Conservation (phyloP, 106 monocot genomes). For the Dendrobium huoshanense region DNA sequence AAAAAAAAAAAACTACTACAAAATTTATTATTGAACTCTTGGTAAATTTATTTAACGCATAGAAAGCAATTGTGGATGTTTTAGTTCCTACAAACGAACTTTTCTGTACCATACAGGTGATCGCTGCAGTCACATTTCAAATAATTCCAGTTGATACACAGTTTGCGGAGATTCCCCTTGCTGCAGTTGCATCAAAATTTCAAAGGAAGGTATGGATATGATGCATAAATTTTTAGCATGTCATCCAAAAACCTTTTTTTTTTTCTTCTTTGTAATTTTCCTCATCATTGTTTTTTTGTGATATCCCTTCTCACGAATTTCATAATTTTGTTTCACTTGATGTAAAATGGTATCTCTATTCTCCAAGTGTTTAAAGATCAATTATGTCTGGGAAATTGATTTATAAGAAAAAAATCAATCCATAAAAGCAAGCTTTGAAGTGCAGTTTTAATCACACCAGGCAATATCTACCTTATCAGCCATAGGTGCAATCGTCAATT, state of each 20-base stretch:
- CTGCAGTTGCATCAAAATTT: constrained; percentile 47
- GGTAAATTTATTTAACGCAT: not conserved
- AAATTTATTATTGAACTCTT: not conserved
- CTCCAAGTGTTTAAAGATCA: not conserved
- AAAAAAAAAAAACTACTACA: too few relatives aligned
- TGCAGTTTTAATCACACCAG: not conserved
- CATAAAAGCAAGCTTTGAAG: not conserved
- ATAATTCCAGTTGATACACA: constrained; percentile 55
- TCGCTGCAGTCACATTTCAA: constrained; percentile 80
- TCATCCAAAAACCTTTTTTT: not conserved
- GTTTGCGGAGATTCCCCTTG: constrained; percentile 84
- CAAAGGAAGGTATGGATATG: constrained; percentile 44
- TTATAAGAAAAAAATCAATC: not conserved
- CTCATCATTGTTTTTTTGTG: not conserved
- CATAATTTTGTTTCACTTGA: not conserved
- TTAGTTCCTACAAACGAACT: not conserved
- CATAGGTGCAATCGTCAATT: not conserved
- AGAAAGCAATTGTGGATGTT: not conserved
- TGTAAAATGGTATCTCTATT: not conserved
- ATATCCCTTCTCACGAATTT: not conserved
- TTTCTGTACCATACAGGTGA: constrained; percentile 37
- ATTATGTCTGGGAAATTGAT: not conserved
- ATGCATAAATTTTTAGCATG: not conserved
- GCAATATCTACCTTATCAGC: not conserved
- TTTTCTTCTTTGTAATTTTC: not conserved